Base-by-base conservation (phyloP, 176 grass and related monocot species). In the Guadua angustifolia region DNA sequence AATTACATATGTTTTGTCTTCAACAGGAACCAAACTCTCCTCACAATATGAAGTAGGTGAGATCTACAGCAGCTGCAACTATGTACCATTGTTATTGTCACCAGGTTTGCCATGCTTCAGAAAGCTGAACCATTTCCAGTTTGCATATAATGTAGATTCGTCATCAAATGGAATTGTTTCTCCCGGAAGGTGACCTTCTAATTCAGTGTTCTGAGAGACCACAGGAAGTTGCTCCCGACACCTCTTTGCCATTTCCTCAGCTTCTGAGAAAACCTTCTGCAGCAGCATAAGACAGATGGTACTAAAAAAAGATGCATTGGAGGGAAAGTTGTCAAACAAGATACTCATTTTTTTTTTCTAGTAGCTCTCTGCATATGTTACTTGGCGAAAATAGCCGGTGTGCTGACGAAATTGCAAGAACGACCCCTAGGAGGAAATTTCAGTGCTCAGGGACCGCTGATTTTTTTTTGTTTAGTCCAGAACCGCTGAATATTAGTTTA, bases 91-190 rank as follows among this genome's bases (percentile, higher is more conserved):
- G 32, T 71, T 75, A 24, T 68, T 25, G 32, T 57, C 59, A 78
- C 21, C 80, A 71, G 58, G 65, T 84, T 89, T 88, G 46, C 74
- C 67, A 42, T 52, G 36, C 19, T 87, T 88, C 60, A 95, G 69
- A 84, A 95, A 95, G 73, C 92, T 91, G 75, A 99, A 99, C 85
- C 91, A 95, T 86, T 89, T 89, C 96, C 96, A 91, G 82, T 99
- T 99, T 90, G 91, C 85, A 69, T 94, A 99, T 26, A 92, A 49
- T 61, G 17, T 65, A 71, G 87, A 65, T 65, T 95, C 96, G 4
- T 92, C 86, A 84, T 99, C 89, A 72, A 99, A 94, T 15, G 86
- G 78, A 79, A 89, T 62, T 24, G 52, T 79, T 59, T 85, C 80
- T 43, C 42, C 72, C 66, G 65, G 81, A 53, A 90, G 56, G 17